Percentiles rank a stretch among this genome's conserved stretches.
These are phyloP conservation scores for Termitomyces heimii DNA, from an alignment of 768 basidiomycete species.

Conservation along the genomic window DNA sequence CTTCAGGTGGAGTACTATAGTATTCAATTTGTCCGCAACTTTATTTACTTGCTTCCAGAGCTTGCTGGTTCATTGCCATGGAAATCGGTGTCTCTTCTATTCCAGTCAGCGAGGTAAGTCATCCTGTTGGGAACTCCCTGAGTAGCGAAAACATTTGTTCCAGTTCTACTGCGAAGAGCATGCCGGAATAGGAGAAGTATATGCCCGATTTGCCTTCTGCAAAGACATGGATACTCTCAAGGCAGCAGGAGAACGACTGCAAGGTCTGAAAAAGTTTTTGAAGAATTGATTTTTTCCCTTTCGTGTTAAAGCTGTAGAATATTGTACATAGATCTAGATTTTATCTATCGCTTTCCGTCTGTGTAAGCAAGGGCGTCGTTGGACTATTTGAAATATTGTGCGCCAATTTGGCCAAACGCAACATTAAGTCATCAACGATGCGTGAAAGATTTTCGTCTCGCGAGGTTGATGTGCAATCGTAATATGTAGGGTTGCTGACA, in stretches of 20 bases:
- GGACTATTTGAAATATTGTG: background rate
- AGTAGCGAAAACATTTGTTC: background rate
- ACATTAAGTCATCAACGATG: conserved; percentile 53
- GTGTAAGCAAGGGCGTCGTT: background rate
- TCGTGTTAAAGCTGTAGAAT: conserved; percentile 5
- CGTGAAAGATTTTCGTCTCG: conserved; percentile 59
- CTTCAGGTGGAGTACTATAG: conserved; percentile 51
- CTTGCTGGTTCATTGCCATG: conserved; percentile 93
- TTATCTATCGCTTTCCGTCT: background rate
- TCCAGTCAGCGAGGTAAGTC: conserved; percentile 88
- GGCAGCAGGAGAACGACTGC: conserved; percentile 77
- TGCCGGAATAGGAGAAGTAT: conserved; percentile 78
- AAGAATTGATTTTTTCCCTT: conserved; percentile 7
- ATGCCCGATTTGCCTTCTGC: conserved; percentile 90
- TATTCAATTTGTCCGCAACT: background rate
- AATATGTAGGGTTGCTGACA: conserved; percentile 79
- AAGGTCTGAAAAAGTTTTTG: conserved; percentile 64
- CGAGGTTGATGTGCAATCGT: conserved; percentile 46
- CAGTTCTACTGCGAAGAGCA: conserved; percentile 94
- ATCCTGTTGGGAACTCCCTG: conserved; percentile 2
- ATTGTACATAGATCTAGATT: background rate
- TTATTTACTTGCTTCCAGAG: conserved; percentile 34
- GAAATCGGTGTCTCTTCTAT: conserved; percentile 91
- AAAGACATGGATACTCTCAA: conserved; percentile 86
- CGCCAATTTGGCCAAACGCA: conserved; percentile 10